A percentile compares a stretch with the other conserved stretches of the same genome.
Conservation (phyloP, 208 protist genomes). For the Trypanosoma boissoni region DNA sequence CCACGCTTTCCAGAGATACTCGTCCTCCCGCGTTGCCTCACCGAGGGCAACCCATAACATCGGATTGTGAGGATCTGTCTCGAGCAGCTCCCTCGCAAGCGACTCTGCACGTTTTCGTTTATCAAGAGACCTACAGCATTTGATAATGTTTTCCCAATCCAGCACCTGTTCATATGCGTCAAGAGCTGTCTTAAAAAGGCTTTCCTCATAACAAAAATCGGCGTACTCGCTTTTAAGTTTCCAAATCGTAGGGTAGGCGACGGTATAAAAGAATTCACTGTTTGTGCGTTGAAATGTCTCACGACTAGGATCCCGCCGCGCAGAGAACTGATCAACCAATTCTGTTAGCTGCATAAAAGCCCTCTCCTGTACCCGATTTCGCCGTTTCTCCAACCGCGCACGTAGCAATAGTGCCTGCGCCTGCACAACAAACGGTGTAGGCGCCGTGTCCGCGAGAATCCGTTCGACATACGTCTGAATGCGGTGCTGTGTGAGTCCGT, state of each 20-base stretch:
- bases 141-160: constrained; percentile 89
- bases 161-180: constrained; percentile 85
- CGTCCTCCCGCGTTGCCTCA: constrained; percentile 83
- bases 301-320: constrained; percentile 50
- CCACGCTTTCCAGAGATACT: constrained; percentile 88
- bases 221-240: constrained; percentile 81
- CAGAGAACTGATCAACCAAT: constrained; percentile 80
- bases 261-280: constrained; percentile 79
- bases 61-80: constrained; percentile 79
- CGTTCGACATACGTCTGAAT: constrained; percentile 90
- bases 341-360: constrained; percentile 90
- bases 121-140: constrained; percentile 88
- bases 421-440: constrained; percentile 73
- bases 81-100: constrained; percentile 79
- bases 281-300: constrained; percentile 42
- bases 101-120: constrained; percentile 82
- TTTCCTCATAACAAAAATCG: constrained; percentile 82
- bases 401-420: constrained; percentile 71
- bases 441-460: constrained; percentile 69
- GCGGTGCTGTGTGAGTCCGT: constrained; percentile 87
- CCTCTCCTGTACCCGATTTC: constrained; percentile 80
- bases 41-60: constrained; percentile 89
- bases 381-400: constrained; percentile 67
- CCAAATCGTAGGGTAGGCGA: constrained; percentile 82
- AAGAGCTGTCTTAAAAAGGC: constrained; percentile 81